Percentiles rank a stretch among this genome's conserved stretches.
phyloP scores from a whole-genome alignment of 805 yeast genomes.

The Wickerhamiella cacticola region DNA sequence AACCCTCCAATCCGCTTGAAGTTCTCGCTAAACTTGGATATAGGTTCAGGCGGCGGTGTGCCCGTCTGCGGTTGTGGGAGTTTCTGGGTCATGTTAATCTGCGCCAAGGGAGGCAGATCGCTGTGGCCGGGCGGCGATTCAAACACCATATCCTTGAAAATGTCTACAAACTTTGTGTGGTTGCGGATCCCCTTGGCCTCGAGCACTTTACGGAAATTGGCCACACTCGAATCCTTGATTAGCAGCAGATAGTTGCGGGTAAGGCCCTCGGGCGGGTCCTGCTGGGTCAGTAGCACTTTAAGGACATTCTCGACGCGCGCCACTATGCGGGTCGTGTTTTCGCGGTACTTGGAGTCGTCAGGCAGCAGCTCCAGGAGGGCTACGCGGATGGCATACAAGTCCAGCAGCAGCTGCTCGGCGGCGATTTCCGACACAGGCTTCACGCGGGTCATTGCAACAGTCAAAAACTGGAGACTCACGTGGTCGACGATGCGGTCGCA shows the following conservation, averaged over 20 bases:
- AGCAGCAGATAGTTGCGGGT: constrained; percentile 54
- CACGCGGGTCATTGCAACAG: constrained; percentile 41
- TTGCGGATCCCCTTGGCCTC: constrained; percentile 44
- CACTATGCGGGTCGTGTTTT: constrained; percentile 27
- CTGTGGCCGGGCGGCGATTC: constrained; percentile 15
- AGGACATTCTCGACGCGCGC: constrained; percentile 47
- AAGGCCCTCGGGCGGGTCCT: constrained; percentile 52
- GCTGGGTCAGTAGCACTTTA: constrained; percentile 52
- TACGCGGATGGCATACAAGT: constrained; percentile 51
- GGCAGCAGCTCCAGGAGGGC: constrained; percentile 31
- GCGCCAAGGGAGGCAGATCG: constrained; percentile 18
- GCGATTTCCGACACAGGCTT: constrained; percentile 57
- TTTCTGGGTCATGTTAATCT: not conserved
- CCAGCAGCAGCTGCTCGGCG: constrained; percentile 74
- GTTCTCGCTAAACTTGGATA: constrained; percentile 11
- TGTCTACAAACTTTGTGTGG: constrained; percentile 19
- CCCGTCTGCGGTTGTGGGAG: not conserved
- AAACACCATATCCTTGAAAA: constrained; percentile 18
- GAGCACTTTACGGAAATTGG: constrained; percentile 54
- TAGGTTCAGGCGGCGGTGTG: constrained; percentile 6
- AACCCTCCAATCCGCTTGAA: constrained; percentile 13
- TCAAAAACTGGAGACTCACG: constrained; percentile 43
- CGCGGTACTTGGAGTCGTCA: constrained; percentile 25
- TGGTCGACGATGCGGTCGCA: constrained; percentile 66
- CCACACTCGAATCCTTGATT: constrained; percentile 50